Evolutionary conservation across 2,329 filamentous ascomycete genomes (phyloP).

Genomic region (Fusarium euwallaceae): DNA sequence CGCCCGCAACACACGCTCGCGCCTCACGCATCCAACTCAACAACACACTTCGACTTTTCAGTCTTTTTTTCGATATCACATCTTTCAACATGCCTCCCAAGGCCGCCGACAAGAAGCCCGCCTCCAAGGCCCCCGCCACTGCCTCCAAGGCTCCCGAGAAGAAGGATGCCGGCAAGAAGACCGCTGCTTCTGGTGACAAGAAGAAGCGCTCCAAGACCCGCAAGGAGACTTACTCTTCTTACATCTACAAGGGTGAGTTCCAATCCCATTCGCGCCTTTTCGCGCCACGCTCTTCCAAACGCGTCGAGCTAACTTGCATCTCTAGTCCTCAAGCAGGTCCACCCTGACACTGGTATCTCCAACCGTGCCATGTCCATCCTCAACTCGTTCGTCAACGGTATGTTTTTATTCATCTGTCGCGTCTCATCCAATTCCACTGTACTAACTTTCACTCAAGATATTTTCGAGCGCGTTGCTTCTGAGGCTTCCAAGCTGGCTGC

Average conservation of each 20-base stretch:
- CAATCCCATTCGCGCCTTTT: conserved; percentile 19
- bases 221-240: conserved; percentile 99
- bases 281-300: conserved; percentile 10
- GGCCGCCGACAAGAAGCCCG: conserved; percentile 98
- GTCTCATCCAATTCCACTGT: neutral
- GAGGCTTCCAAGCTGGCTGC: conserved; percentile 99
- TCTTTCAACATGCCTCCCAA: conserved; percentile 87
- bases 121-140: conserved; percentile 91
- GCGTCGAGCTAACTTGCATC: conserved; percentile 41
- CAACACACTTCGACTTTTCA: conserved; percentile 21
- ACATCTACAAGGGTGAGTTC: conserved; percentile 97
- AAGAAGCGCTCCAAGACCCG: conserved; percentile 99
- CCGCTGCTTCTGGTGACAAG: conserved; percentile 95
- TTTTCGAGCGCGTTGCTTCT: conserved; percentile 98
- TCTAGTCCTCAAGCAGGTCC: conserved; percentile 98
- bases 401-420: conserved; percentile 49
- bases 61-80: conserved; percentile 21
- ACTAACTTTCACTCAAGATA: conserved; percentile 74
- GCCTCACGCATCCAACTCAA: conserved; percentile 32
- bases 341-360: conserved; percentile 99
- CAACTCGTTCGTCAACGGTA: conserved; percentile 99
- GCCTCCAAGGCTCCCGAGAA: conserved; percentile 83
- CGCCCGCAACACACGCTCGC: conserved; percentile 44
- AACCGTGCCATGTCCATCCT: conserved; percentile 99
- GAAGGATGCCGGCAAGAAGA: conserved; percentile 99